Evolutionary conservation across 495 filamentous ascomycete genomes (phyloP), one percentile per base, ranked within the genome.

Genomic region (Aspergillus incahuasiensis): DNA sequence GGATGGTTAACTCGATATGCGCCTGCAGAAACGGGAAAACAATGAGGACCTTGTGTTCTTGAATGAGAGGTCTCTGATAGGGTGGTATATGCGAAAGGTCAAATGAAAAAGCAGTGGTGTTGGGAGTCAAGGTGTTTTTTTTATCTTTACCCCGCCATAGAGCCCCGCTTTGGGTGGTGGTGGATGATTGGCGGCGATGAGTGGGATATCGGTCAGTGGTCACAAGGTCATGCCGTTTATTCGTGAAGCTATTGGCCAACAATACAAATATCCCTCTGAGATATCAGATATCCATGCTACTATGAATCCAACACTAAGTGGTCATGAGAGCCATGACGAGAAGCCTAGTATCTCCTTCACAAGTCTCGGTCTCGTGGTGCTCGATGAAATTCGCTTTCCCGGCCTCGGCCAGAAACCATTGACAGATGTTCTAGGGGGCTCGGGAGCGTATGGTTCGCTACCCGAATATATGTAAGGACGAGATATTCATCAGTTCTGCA

Each of bases 301-400:
- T 35, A 35, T 35, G 32, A 35, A 35, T 35, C 32, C 32, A 35
- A 11, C 13, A 15, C 32, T 35, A 11, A 35, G 32, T 15, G 32
- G 12, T 15, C 6, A 15, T 35, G 32, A 35, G 32, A 11, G 2
- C 32, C 13, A 35, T 12, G 32, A 35, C 13, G 9, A 12, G 13
- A 12, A 35, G 32, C 32, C 32, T 1, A 46, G 24, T 22, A 64
- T 60, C 34, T 69, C 45, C 25, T 75, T 67, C 32, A 46, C 55
- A 39, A 68, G 66, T 58, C 42, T 75, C 18, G 71, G 71, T n/a
- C 55, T 67, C 45, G 58, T 70, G 11, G 60, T 73, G 12, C 65
- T 74, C 20, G 70, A 74, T 25, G 70, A 72, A 30, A 62, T 73
- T 44, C 62, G 55, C 13, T 61, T 69, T 39, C 56, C 63, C 0